Base-by-base conservation (phyloP, 2,329 filamentous ascomycete genomes). In the Pseudogymnoascus sp. region DNA sequence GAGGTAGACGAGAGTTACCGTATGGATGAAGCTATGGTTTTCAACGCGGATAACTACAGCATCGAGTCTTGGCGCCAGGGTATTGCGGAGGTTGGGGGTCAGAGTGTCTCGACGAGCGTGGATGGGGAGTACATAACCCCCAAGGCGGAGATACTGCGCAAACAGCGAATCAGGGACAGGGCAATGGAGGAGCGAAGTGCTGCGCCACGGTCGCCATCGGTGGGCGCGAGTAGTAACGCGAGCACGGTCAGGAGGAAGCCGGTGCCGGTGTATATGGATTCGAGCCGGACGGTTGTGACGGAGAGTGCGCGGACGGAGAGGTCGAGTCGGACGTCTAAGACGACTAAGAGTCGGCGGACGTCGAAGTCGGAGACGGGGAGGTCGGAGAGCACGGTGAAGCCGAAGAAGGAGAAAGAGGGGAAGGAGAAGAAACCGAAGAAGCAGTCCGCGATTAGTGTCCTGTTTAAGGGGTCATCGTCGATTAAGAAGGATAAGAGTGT, bases 101-200 rank as follows among this genome's bases (percentile, higher is more conserved):
- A 66, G 36, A 71, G 70, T 60, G 69, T 73, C 2, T 65, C 64
- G 2, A 73, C 72, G 2, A 73, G 71, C 65, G 71, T 71, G 2
- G 72, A 73, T 67, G 71, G 69, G 1, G 72, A 73, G 59, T 72
- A 69, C 56, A 73, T 75, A 23, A 75, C 72, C 1, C 72, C 73
- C 0, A 69, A 67, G n/a, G 70, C 69, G 4, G 68, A 68, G 14
- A 66, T 68, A 14, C 68, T 69, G 31, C 67, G 66, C 62, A 69
- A 69, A 12, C 68, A 70, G 46, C 59, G 65, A 1, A 70, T 70
- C 31, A 63, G 65, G 8, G 67, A 69, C 23, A 53, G 70, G 9
- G 67, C 63, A 11, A 63, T 64, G 18, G 69, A 72, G 36, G 69
- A 69, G 63, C 63, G 68, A 60, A 65, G 49, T 31, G 64, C 63